Evolutionary conservation across 495 filamentous ascomycete genomes (phyloP).

Genomic region (Viridothelium virens): DNA sequence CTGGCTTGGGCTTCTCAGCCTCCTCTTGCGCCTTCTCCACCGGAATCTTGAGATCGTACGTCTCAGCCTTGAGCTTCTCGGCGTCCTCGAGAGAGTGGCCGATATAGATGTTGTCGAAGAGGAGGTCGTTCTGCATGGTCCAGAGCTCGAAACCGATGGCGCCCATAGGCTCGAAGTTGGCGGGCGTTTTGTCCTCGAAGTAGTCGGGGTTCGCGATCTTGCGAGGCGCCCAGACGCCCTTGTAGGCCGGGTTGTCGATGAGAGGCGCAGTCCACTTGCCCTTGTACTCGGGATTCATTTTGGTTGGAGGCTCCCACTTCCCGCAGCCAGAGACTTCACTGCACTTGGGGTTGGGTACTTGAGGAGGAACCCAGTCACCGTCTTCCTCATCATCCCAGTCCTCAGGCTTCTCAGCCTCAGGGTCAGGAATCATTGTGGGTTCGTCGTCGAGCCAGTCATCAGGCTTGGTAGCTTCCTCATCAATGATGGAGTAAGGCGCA

Average conservation of each 20-base stretch:
- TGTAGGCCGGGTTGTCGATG: conserved; percentile 98
- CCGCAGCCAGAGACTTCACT: conserved; percentile 89
- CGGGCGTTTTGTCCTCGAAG: conserved; percentile 94
- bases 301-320: conserved; percentile 84
- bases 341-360: conserved; percentile 91
- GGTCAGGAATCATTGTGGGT: conserved; percentile 77
- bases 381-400: conserved; percentile 99
- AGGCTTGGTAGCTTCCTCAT: conserved; percentile 84
- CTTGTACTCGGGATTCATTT: conserved; percentile 96
- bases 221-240: conserved; percentile 86
- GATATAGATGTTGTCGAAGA: conserved; percentile 99
- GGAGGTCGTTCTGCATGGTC: conserved; percentile 98
- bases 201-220: conserved; percentile 97
- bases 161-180: conserved; percentile 96
- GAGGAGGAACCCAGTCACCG: conserved; percentile 96
- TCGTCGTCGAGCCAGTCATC: conserved; percentile 96
- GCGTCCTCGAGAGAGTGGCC: conserved; percentile 95
- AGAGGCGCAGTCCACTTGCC: conserved; percentile 93
- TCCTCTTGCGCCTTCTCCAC: conserved; percentile 79
- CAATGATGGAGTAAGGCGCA: conserved; percentile 88
- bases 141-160: conserved; percentile 98
- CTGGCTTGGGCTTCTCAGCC: conserved; percentile 70
- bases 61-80: conserved; percentile 79
- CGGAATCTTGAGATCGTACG: conserved; percentile 84
- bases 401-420: conserved; percentile 96